Evolutionary conservation across 2,329 filamentous ascomycete species (phyloP).

Genomic region (Parafenestella ontariensis): DNA sequence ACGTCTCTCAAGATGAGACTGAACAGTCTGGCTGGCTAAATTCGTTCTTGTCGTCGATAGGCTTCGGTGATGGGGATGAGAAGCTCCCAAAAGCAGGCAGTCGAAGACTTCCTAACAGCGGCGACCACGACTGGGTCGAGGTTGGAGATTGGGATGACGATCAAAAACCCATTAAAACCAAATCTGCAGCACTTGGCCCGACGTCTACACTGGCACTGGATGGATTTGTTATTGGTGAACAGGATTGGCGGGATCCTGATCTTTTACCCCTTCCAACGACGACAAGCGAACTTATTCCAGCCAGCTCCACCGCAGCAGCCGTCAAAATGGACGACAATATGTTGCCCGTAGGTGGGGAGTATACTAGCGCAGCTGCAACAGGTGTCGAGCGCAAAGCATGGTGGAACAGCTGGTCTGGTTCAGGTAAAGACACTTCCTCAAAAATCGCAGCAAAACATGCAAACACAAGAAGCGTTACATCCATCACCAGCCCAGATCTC

Average conservation of each 20-base stretch:
- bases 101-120: constrained; percentile 73
- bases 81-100: constrained; percentile 55
- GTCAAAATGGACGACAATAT: constrained; percentile 56
- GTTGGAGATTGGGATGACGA: constrained; percentile 69
- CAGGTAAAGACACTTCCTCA: constrained; percentile 23
- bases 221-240: constrained; percentile 80
- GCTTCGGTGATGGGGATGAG: constrained; percentile 41
- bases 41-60: constrained; percentile 54
- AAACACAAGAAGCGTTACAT: constrained; percentile 26
- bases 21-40: constrained; percentile 55
- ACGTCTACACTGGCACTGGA: constrained; percentile 45
- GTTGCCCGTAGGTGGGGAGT: constrained; percentile 42
- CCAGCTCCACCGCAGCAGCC: constrained; percentile 3
- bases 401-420: constrained; percentile 33
- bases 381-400: constrained; percentile 30
- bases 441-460: constrained; percentile 16
- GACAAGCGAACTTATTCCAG: constrained; percentile 12
- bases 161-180: constrained; percentile 40
- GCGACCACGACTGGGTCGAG: constrained; percentile 75
- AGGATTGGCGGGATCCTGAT: constrained; percentile 86
- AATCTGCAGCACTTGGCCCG: constrained; percentile 14
- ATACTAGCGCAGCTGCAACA: constrained; percentile 1
- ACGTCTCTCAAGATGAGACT: not conserved
- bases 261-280: constrained; percentile 59
- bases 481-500: constrained; percentile 22